Percentiles rank a stretch among this genome's conserved stretches.
These are phyloP conservation scores for Ophiorrhiza pumila DNA, from an alignment of 257 asterid genomes.

Conservation along the genomic window DNA sequence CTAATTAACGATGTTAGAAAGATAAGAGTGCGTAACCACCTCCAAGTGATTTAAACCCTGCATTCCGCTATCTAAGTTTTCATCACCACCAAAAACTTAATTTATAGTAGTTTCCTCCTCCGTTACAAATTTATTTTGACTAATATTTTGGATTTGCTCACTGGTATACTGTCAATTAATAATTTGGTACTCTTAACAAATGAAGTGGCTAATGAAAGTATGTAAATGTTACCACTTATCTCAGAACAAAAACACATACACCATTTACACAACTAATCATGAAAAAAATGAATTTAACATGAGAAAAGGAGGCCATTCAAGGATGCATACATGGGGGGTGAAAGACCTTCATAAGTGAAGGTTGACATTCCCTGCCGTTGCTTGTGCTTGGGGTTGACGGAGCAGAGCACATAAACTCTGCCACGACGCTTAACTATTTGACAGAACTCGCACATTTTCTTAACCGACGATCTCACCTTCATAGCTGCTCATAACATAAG, in stretches of 20 bases:
- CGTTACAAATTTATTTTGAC: background rate
- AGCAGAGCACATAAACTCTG: conserved; percentile 77
- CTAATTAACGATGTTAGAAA: background rate
- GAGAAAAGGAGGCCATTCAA: background rate
- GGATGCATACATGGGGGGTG: conserved; percentile 51
- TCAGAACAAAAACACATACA: background rate
- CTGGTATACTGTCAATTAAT: background rate
- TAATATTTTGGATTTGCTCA: background rate
- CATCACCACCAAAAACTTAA: background rate
- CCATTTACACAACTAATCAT: background rate
- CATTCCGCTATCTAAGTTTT: background rate
- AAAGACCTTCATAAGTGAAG: conserved; percentile 62
- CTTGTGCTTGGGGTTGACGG: conserved; percentile 96
- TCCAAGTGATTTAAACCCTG: conserved; percentile 3
- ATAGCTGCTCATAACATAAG: conserved; percentile 39
- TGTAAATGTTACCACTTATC: background rate
- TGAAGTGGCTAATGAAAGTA: background rate
- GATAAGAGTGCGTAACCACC: background rate
- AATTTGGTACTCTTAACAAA: background rate
- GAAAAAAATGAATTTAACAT: background rate
- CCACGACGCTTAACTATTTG: conserved; percentile 85
- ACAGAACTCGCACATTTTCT: conserved; percentile 91
- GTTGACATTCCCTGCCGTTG: conserved; percentile 89
- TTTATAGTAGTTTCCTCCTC: background rate
- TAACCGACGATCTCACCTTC: conserved; percentile 97